phyloP scores from a whole-genome alignment of 768 basidiomycete species.

The Rhodotorula graminis region DNA sequence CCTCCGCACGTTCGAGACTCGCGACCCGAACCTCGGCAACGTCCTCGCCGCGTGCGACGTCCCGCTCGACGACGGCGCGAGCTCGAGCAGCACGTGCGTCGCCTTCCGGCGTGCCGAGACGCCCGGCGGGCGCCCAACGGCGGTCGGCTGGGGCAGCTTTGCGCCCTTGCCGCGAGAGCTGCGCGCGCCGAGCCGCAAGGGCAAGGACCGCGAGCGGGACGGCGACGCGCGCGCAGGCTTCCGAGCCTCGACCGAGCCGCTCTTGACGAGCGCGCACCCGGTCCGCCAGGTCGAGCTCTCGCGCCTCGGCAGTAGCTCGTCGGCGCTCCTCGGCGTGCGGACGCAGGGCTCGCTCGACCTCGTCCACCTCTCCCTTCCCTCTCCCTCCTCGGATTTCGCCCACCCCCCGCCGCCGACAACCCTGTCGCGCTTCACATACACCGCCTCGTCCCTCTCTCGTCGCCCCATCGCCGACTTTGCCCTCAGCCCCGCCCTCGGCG shows the following conservation, averaged over 20 bases:
- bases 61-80: neutral
- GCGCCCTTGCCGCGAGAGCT: neutral
- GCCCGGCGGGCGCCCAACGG: neutral
- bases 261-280: constrained; percentile 6
- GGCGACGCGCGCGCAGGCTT: neutral
- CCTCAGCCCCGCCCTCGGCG: constrained; percentile 3
- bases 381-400: neutral
- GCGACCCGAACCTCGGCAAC: constrained; percentile 24
- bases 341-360: constrained; percentile 24
- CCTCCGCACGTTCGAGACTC: neutral
- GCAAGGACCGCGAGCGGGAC: neutral
- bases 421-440: constrained; percentile 4
- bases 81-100: neutral
- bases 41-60: neutral
- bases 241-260: neutral
- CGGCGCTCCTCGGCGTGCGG: constrained; percentile 15
- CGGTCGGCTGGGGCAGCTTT: constrained; percentile 19
- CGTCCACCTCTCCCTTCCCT: neutral
- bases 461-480: constrained; percentile 24
- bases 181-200: neutral
- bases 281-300: constrained; percentile 22
- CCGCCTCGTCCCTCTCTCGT: neutral
- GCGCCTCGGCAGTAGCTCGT: neutral
- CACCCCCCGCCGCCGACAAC: neutral
- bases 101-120: constrained; percentile 15